Conservation (phyloP, 208 protist species). For the Wallacemonas collosoma region DNA sequence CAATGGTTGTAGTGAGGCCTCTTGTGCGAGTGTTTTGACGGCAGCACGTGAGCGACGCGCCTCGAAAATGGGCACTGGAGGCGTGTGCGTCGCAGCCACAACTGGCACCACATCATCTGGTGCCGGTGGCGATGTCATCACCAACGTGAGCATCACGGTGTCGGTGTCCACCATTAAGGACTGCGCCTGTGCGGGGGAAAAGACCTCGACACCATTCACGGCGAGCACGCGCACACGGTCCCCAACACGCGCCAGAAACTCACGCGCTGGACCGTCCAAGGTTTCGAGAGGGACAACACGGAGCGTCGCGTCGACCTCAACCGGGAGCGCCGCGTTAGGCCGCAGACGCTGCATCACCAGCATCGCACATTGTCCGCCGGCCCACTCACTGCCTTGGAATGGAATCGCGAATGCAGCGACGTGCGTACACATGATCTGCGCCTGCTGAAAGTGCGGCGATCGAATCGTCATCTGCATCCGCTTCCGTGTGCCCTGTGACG, state of each 20-base stretch:
- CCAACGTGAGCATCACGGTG: constrained; percentile 59
- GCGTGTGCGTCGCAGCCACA: not conserved
- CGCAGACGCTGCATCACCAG: constrained; percentile 44
- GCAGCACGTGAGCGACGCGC: too few relatives aligned
- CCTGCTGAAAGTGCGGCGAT: constrained; percentile 33
- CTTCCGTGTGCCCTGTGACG: constrained; percentile 21
- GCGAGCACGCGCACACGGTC: constrained; percentile 44
- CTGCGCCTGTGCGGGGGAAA: constrained; percentile 38
- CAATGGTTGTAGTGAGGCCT: too few relatives aligned
- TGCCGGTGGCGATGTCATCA: constrained; percentile 40
- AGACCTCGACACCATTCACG: constrained; percentile 74
- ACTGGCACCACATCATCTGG: not conserved
- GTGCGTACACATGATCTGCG: constrained; percentile 27
- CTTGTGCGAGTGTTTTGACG: too few relatives aligned
- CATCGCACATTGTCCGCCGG: constrained; percentile 52
- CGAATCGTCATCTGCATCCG: constrained; percentile 43
- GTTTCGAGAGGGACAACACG: not conserved
- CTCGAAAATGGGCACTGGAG: too few relatives aligned
- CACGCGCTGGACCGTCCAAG: not conserved
- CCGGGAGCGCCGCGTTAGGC: constrained; percentile 35
- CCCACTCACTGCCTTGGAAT: constrained; percentile 52
- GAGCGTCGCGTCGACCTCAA: constrained; percentile 31
- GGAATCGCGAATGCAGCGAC: constrained; percentile 45
- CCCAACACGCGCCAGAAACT: not conserved
- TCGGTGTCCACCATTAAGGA: constrained; percentile 40